Conservation (phyloP, 2,329 filamentous ascomycete genomes). For the Geoglossum cookeanum region DNA sequence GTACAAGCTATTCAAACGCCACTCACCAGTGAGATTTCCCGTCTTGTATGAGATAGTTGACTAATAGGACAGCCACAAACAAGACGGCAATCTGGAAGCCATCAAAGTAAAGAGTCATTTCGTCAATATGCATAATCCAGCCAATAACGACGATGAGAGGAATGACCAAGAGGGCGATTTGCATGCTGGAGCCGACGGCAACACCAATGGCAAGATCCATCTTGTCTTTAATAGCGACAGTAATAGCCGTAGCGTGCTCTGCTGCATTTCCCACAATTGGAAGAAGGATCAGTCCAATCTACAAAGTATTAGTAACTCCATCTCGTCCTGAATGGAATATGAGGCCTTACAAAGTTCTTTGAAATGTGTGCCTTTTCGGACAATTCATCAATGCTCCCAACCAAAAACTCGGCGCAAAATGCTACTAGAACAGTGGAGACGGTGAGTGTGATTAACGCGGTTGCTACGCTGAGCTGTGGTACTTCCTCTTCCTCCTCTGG, state of each 20-base stretch:
- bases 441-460: conserved; percentile 52
- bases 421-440: conserved; percentile 64
- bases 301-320: not conserved
- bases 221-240: conserved; percentile 44
- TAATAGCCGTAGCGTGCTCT: conserved; percentile 45
- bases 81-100: conserved; percentile 62
- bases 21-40: conserved; percentile 32
- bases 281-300: conserved; percentile 36
- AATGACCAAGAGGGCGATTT: conserved; percentile 43
- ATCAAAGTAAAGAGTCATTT: conserved; percentile 67
- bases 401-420: conserved; percentile 51
- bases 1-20: not conserved
- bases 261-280: conserved; percentile 48
- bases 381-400: conserved; percentile 36
- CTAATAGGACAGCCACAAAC: conserved; percentile 34
- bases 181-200: conserved; percentile 44
- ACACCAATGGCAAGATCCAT: conserved; percentile 50
- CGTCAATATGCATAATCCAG: conserved; percentile 37
- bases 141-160: conserved; percentile 41
- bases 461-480: conserved; percentile 52
- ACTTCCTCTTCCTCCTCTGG: conserved; percentile 54
- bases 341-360: conserved; percentile 32
- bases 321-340: no score
- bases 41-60: conserved; percentile 44
- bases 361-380: conserved; percentile 29